Conservation (phyloP, 345 rosid genomes). For the Heritiera littoralis region DNA sequence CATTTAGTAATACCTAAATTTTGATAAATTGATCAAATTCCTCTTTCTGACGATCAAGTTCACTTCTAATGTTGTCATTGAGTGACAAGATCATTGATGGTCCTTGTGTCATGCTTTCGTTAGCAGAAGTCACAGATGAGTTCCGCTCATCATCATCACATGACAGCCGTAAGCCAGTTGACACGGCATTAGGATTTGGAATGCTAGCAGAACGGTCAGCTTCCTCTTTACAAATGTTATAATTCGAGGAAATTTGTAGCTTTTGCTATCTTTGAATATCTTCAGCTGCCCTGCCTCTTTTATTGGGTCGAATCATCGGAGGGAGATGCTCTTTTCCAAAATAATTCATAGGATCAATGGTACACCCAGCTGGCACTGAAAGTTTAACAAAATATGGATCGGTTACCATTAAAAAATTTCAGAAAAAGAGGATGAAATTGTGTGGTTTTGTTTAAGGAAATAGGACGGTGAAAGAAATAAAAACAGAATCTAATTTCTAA, state of each 20-base stretch:
- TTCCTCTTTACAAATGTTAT: slow-evolving; percentile 55
- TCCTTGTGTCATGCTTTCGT: slow-evolving; percentile 60
- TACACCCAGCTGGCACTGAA: slow-evolving; percentile 61
- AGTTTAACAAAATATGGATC: slow-evolving; percentile 23
- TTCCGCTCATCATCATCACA: slow-evolving; percentile 77
- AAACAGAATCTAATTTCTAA: neutral
- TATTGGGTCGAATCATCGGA: slow-evolving; percentile 52
- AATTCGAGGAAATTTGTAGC: slow-evolving; percentile 65
- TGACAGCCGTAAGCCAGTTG: slow-evolving; percentile 84
- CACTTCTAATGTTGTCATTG: slow-evolving; percentile 53
- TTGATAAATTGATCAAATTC: slow-evolving; percentile 70
- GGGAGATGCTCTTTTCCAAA: slow-evolving; percentile 57
- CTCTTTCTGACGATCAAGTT: slow-evolving; percentile 65
- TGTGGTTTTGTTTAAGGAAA: neutral
- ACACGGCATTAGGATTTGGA: slow-evolving; percentile 60
- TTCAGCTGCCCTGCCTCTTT: slow-evolving; percentile 59
- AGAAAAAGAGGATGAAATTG: neutral
- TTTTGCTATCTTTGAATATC: slow-evolving; percentile 61
- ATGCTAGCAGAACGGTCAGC: slow-evolving; percentile 50
- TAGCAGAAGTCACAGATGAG: slow-evolving; percentile 75
- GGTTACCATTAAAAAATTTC: neutral
- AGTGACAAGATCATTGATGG: slow-evolving; percentile 60
- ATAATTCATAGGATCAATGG: slow-evolving; percentile 64
- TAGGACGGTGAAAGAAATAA: neutral
- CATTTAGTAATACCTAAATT: slow-evolving; percentile 53